Evolutionary conservation across 1,284 basidiomycete genomes (phyloP), one percentile per base, ranked within the genome.

Genomic region (Trichosporon sp.): DNA sequence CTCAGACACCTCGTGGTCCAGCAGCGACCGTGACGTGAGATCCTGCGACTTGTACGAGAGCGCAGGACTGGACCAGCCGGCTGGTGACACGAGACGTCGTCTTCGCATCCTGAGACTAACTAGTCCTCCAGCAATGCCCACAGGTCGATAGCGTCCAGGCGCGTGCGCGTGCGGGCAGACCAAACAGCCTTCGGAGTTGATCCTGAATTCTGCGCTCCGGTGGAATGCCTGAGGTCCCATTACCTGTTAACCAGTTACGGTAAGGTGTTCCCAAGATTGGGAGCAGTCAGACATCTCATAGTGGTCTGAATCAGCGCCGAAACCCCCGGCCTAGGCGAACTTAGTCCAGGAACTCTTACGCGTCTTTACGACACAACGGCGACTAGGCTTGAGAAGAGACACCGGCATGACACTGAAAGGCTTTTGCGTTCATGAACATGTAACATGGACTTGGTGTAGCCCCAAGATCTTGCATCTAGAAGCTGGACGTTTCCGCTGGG

Each of bases 1-100:
- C 59, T 35, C 31, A n/a, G 31, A 35, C 59, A 63, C 59, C 59
- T 63, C 31, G 59, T 63, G 31, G 59, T 63, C 59, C 31, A 63
- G 16, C 12, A n/a, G 14, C n/a, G 32, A 63, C 31, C 16, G 59
- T 63, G 59, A 63, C 59, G 32, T 63, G 59, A 63, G 54, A 63
- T 63, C 14, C 32, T 35, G 59, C 32, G 14, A 35, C 59, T 16
- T 63, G 59, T 35, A 63, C 31, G 59, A 63, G 31, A 35, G 5
- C 12, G 59, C 14, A n/a, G 5, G 31, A 54, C 51, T 54, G 51
- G 51, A 26, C 51, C 51, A 54, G 21, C 51, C 51, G 19, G 51
- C 19, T 54, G 51, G 51, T 54, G 51, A 54, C 51, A 21, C n/a
- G 19, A 21, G 21, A 54, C 19, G 19, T 54, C 8, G 19, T 54